Evolutionary conservation across 139 green algal genomes (phyloP).

Genomic region (Prasinococcaceae sp.): DNA sequence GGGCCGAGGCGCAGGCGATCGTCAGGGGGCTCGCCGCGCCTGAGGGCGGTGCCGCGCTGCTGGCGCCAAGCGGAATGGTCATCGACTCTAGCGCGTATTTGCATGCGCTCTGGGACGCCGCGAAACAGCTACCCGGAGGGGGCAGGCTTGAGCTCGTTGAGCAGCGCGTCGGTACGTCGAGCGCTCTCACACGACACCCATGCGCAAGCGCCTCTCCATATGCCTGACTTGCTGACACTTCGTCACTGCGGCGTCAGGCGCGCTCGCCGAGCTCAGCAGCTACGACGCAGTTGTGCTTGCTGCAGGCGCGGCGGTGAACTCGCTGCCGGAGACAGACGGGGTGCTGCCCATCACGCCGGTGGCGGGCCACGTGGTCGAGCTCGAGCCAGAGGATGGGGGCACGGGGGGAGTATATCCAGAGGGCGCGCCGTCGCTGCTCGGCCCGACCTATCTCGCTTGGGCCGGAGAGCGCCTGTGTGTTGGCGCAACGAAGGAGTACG

Average conservation of each 20-base stretch:
- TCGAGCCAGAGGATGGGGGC: constrained; percentile 26
- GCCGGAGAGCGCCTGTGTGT: constrained; percentile 33
- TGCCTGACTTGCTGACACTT: no score
- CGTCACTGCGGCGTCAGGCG: no score
- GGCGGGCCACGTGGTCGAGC: constrained; percentile 43
- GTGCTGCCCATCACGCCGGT: constrained; percentile 37
- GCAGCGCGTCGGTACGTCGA: no score
- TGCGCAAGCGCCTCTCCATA: no score
- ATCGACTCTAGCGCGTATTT: constrained; percentile 42
- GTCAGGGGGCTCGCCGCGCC: neutral
- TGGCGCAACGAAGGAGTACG: constrained; percentile 50
- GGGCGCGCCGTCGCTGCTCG: constrained; percentile 49
- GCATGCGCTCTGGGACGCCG: constrained; percentile 37
- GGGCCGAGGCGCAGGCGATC: neutral
- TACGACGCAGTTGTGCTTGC: no score
- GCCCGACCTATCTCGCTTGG: constrained; percentile 50
- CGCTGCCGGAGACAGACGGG: no score
- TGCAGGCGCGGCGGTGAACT: no score
- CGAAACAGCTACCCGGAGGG: no score
- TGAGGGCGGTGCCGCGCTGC: constrained; percentile 15
- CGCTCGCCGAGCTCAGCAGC: no score
- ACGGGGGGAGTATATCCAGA: constrained; percentile 15
- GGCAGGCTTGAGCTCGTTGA: no score
- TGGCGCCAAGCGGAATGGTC: constrained; percentile 27
- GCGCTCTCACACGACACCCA: no score